Conservation (phyloP, 176 grass and related monocot species). For the Musa troglodytarum region DNA sequence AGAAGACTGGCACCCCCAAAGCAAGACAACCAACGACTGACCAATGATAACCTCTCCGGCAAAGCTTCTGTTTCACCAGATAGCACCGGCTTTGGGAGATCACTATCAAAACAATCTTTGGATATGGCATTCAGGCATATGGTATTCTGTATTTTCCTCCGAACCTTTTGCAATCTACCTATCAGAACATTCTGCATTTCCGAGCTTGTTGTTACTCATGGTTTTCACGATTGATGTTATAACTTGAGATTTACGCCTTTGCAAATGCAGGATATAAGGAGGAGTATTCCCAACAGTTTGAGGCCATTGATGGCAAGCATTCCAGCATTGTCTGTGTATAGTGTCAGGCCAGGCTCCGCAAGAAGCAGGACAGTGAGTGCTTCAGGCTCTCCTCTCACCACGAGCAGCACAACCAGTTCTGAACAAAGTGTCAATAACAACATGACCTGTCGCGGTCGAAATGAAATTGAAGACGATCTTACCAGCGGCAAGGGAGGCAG, state of each 20-base stretch:
- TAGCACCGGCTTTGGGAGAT: constrained; percentile 71
- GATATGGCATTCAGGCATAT: constrained; percentile 98
- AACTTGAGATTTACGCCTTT: not conserved
- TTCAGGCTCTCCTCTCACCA: constrained; percentile 75
- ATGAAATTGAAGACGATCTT: constrained; percentile 75
- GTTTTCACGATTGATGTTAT: not conserved
- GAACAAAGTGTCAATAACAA: constrained; percentile 85
- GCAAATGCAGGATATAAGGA: constrained; percentile 69
- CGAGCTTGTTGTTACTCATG: not conserved
- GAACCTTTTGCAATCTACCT: not conserved
- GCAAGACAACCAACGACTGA: constrained; percentile 53
- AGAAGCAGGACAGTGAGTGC: constrained; percentile 54
- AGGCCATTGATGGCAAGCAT: constrained; percentile 85
- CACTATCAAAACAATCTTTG: constrained; percentile 83
- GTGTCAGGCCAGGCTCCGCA: constrained; percentile 55
- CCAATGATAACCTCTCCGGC: constrained; percentile 34
- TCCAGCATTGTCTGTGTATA: constrained; percentile 84
- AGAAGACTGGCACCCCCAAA: constrained; percentile 80
- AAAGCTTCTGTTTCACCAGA: constrained; percentile 74
- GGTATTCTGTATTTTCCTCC: constrained; percentile 35
- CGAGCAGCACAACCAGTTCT: constrained; percentile 88
- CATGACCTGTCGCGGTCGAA: constrained; percentile 62
- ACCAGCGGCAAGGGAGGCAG: constrained; percentile 21
- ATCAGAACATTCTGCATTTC: not conserved
- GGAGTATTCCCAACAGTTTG: constrained; percentile 83